phyloP scores from a whole-genome alignment of 495 filamentous ascomycete genomes.

The Elasticomyces elasticus region DNA sequence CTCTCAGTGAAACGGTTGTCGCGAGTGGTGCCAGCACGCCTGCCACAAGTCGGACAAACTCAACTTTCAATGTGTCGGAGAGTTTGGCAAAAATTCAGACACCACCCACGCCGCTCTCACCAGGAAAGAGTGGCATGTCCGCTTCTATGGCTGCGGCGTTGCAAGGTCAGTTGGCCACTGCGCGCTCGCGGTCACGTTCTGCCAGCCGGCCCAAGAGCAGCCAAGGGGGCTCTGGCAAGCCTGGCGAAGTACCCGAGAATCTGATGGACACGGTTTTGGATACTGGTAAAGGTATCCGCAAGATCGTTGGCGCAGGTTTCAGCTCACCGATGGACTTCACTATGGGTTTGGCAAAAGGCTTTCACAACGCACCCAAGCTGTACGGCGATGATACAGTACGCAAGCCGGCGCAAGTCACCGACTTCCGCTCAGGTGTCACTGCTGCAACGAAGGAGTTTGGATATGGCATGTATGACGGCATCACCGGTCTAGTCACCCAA shows the following conservation, averaged over 20 bases:
- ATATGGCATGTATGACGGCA: slow-evolving; percentile 44
- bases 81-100: slow-evolving; percentile 10
- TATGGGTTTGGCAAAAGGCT: slow-evolving; percentile 67
- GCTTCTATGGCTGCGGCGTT: slow-evolving; percentile 14
- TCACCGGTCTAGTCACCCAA: slow-evolving; percentile 63
- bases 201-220: not conserved
- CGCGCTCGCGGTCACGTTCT: slow-evolving; percentile 12
- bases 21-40: slow-evolving; percentile 8
- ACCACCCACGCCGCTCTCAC: not conserved
- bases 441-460: slow-evolving; percentile 30
- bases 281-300: slow-evolving; percentile 53
- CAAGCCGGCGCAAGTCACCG: slow-evolving; percentile 58
- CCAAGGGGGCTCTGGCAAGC: not conserved
- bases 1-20: not conserved
- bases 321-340: slow-evolving; percentile 74
- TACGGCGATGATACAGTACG: slow-evolving; percentile 70
- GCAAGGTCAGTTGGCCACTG: slow-evolving; percentile 1
- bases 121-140: not conserved
- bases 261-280: slow-evolving; percentile 45
- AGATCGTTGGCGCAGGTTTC: slow-evolving; percentile 60
- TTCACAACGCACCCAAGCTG: slow-evolving; percentile 72
- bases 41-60: slow-evolving; percentile 8
- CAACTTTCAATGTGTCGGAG: slow-evolving; percentile 16
- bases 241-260: not conserved
- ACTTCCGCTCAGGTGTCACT: slow-evolving; percentile 55